A percentile compares a stretch with the other conserved stretches of the same genome.
Conservation (phyloP, 371 early-diverging fungal species). For the Mucor lusitanicus region DNA sequence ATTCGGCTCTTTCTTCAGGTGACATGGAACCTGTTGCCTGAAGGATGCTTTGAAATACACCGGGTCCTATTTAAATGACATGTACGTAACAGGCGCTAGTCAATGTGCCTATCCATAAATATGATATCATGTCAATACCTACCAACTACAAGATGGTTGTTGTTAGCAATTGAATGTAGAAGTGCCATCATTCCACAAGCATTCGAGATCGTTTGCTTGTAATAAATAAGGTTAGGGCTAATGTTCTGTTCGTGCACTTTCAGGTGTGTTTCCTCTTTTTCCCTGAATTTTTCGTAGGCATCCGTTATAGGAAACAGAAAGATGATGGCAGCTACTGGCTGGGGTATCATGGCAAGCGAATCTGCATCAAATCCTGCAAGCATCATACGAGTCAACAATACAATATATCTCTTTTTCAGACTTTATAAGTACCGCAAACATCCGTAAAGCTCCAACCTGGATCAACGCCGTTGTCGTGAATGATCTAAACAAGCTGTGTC, state of each 20-base stretch:
- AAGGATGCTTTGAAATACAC: constrained; percentile 64
- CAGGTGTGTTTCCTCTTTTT: constrained; percentile 55
- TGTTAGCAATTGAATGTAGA: constrained; percentile 74
- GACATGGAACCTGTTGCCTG: constrained; percentile 55
- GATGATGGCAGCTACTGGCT: constrained; percentile 78
- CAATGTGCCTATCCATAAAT: background rate
- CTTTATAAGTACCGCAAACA: constrained; percentile 48
- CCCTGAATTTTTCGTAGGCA: constrained; percentile 59
- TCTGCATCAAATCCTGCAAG: constrained; percentile 76
- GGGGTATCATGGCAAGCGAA: constrained; percentile 76
- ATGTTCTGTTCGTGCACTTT: constrained; percentile 50
- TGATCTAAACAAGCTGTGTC: constrained; percentile 33
- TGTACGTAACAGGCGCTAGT: background rate
- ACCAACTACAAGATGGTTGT: constrained; percentile 47
- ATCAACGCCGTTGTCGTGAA: constrained; percentile 62
- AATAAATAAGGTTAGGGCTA: constrained; percentile 69
- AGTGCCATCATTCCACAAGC: constrained; percentile 91
- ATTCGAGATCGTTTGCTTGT: constrained; percentile 87
- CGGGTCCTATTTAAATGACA: constrained; percentile 37
- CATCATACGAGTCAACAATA: background rate
- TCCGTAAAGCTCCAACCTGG: constrained; percentile 58
- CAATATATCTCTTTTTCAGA: background rate
- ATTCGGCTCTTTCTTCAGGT: constrained; percentile 72
- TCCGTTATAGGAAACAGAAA: constrained; percentile 72
- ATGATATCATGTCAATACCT: background rate